These are phyloP conservation scores for Gymnopus androsaceus DNA, from an alignment of 1,284 basidiomycete species.

Conservation along the genomic window DNA sequence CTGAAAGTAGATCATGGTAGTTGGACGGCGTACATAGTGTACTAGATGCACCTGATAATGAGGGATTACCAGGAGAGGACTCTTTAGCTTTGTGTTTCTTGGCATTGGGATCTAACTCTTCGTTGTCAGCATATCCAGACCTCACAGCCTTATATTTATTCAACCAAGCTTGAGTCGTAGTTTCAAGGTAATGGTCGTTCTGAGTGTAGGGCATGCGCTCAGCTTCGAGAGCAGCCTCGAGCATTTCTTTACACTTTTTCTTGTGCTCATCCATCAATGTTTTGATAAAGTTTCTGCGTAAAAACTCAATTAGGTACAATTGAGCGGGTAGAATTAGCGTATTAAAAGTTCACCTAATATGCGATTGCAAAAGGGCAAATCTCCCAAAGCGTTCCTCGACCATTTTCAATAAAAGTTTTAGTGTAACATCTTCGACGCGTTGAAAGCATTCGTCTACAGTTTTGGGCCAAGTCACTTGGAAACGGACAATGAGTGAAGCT, in stretches of 20 bases:
- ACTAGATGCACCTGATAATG: no score
- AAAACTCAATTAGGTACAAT: not conserved
- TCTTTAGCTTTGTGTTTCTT: no score
- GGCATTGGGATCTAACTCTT: not conserved
- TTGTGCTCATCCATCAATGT: constrained; percentile 28
- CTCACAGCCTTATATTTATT: constrained; percentile 33
- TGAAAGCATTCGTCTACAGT: constrained; percentile 33
- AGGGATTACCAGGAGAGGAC: no score
- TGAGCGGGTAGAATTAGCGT: not conserved
- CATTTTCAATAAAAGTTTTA: constrained; percentile 15
- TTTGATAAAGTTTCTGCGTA: constrained; percentile 14
- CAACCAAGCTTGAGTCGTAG: constrained; percentile 36
- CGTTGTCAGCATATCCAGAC: not conserved
- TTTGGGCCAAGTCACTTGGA: constrained; percentile 35
- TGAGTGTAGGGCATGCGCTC: constrained; percentile 42
- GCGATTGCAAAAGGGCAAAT: constrained; percentile 29
- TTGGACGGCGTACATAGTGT: no score
- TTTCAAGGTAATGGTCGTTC: constrained; percentile 38
- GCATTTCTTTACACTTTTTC: constrained; percentile 21
- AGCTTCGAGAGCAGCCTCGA: constrained; percentile 32
- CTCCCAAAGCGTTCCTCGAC: constrained; percentile 31
- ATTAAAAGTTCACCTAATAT: constrained; percentile 28
- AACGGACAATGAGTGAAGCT: constrained; percentile 28
- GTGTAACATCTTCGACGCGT: constrained; percentile 24
- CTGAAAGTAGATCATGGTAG: no score